A percentile compares a stretch with the other conserved stretches of the same genome.
These are phyloP conservation scores for Penicillium polonicum DNA, from an alignment of 2,329 filamentous ascomycete genomes.

Conservation along the genomic window DNA sequence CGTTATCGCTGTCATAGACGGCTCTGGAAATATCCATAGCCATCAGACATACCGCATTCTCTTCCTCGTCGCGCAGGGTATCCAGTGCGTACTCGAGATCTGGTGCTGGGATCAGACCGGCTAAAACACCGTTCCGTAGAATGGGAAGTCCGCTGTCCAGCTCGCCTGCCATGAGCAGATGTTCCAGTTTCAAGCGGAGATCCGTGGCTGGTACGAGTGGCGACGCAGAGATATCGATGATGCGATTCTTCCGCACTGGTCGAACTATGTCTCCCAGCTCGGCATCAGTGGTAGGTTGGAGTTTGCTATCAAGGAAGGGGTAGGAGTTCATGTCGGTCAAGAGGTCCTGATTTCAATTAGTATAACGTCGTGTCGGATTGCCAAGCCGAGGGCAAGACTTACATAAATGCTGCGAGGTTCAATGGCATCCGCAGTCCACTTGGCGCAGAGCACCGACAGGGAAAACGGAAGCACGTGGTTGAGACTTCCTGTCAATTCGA, in stretches of 20 bases:
- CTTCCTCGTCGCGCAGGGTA: constrained; percentile 69
- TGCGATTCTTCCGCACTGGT: constrained; percentile 68
- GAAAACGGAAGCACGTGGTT: constrained; percentile 96
- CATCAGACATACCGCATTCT: constrained; percentile 75
- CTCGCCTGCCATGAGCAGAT: constrained; percentile 81
- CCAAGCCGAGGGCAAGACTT: constrained; percentile 33
- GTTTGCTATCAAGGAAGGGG: constrained; percentile 94
- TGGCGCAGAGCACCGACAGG: constrained; percentile 85
- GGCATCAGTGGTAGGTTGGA: constrained; percentile 85
- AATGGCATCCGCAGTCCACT: constrained; percentile 95
- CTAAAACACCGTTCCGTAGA: constrained; percentile 71
- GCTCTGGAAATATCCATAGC: constrained; percentile 58
- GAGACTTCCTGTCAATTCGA: constrained; percentile 90
- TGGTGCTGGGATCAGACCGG: constrained; percentile 88
- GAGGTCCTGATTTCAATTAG: constrained; percentile 62
- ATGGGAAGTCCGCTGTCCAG: constrained; percentile 91
- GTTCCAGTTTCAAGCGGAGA: constrained; percentile 76
- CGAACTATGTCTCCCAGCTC: constrained; percentile 85
- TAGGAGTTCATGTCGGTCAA: constrained; percentile 97
- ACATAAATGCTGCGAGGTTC: constrained; percentile 93
- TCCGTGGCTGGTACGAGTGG: constrained; percentile 73
- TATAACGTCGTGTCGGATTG: neutral
- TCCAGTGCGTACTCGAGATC: constrained; percentile 93
- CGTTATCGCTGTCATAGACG: constrained; percentile 61
- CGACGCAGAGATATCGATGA: constrained; percentile 86